phyloP scores from a whole-genome alignment of 2,329 filamentous ascomycete species.

The Leptoxyphium fumago region DNA sequence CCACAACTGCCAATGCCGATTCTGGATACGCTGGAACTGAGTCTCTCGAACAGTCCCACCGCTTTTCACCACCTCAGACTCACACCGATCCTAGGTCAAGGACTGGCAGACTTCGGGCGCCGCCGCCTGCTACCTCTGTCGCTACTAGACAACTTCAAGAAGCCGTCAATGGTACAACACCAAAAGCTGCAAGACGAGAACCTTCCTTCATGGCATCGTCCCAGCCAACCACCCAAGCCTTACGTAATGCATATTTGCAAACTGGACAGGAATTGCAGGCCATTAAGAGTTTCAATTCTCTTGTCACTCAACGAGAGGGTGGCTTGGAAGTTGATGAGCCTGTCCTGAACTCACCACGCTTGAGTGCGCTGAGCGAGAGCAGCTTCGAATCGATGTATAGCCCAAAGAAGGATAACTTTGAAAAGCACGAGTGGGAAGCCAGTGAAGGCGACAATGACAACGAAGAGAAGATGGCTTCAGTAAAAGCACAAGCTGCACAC shows the following conservation, averaged over 20 bases:
- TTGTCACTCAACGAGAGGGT: constrained; percentile 17
- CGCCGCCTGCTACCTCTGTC: neutral
- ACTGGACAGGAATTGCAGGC: constrained; percentile 15
- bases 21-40: constrained; percentile 22
- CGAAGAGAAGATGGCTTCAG: neutral
- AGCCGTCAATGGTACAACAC: neutral
- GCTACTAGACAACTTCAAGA: neutral
- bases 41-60: constrained; percentile 13
- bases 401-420: constrained; percentile 14
- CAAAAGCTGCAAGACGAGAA: constrained; percentile 14
- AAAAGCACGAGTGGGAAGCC: constrained; percentile 16
- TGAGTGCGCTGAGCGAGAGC: constrained; percentile 23
- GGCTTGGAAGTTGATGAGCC: constrained; percentile 13
- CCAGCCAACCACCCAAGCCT: constrained; percentile 19
- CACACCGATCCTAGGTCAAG: neutral
- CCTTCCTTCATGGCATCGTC: constrained; percentile 17
- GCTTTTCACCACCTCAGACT: constrained; percentile 13
- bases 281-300: constrained; percentile 22
- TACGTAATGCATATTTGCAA: constrained; percentile 21
- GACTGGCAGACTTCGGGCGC: neutral
- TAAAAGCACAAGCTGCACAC: constrained; percentile 2
- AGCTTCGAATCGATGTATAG: constrained; percentile 24
- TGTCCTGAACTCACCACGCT: constrained; percentile 17
- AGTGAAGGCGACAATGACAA: constrained; percentile 7
- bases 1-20: constrained; percentile 20